Evolutionary conservation across 495 filamentous ascomycete genomes (phyloP), one percentile per base, ranked within the genome.

Genomic region (Neurospora africana): DNA sequence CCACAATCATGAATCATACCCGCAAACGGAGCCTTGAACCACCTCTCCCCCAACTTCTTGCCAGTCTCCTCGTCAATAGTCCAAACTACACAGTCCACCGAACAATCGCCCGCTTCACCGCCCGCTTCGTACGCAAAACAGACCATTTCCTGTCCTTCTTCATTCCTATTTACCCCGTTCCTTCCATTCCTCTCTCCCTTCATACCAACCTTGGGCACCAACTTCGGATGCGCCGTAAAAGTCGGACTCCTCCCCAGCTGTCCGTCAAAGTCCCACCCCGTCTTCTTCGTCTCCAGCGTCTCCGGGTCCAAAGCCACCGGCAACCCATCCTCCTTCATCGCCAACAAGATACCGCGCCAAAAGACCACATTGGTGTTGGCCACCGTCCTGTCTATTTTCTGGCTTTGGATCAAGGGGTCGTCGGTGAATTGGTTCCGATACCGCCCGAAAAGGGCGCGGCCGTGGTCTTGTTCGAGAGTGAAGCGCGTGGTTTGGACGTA

Each of bases 221-320:
- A 80, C 75, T 90, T 90, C 1, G 88, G 88, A 73, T 90, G 88
- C 1, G 88, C 88, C 0, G 87, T 88, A 72, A 90, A 89, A 0
- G 86, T 89, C 8, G 84, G 80, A 15, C 78, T 80, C 0, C 76
- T 73, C 15, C 89, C 78, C 78, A n/a, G n/a, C n/a, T 89, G 87
- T 3, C 87, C 87, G 68, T 87, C 87, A 65, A 89, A 90, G 70
- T 86, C 82, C 74, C 87, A 85, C 0, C 86, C 86, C 65, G 83
- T 82, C 8, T 21, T 21, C 0, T 1, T 11, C 2, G 87, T 89
- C 74, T 88, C 86, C 2, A 89, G 78, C 3, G 86, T 87, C 4
- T 78, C 76, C 2, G 87, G 87, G 70, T 89, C 84, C 83, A 89
- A 81, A 0, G 86, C 85, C 73, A 84, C 89, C 4, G 87, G 86